These are phyloP conservation scores for Ceratobasidium sp. DNA, from an alignment of 1,284 basidiomycete genomes.

Conservation along the genomic window DNA sequence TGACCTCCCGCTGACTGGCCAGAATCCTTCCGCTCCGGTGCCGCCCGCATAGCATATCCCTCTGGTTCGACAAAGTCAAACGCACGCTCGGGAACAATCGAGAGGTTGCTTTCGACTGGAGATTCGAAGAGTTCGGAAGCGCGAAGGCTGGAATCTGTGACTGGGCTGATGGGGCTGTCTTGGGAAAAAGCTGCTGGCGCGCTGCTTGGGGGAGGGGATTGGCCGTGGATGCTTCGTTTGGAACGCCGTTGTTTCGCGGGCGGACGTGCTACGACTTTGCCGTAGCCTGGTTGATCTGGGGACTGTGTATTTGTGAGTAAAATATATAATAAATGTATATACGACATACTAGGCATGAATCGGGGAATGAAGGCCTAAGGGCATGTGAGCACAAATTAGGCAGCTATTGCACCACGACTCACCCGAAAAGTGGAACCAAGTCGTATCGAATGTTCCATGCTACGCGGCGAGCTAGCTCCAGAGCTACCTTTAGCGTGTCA, in stretches of 20 bases:
- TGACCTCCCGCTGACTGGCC: not conserved
- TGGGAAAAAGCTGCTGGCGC: constrained; percentile 11
- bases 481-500: constrained; percentile 42
- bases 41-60: not conserved
- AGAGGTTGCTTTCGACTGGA: constrained; percentile 5
- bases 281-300: constrained; percentile 82
- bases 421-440: constrained; percentile 83
- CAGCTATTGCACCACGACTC: constrained; percentile 47
- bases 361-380: constrained; percentile 69
- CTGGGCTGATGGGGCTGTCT: constrained; percentile 16
- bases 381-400: constrained; percentile 18
- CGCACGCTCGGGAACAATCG: constrained; percentile 19
- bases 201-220: not conserved
- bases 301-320: constrained; percentile 51
- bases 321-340: not conserved
- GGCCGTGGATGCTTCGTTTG: not conserved
- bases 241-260: constrained; percentile 34
- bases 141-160: not conserved
- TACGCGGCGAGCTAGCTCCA: constrained; percentile 58
- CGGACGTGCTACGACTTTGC: constrained; percentile 50
- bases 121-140: constrained; percentile 8
- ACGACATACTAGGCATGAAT: constrained; percentile 64
- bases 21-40: not conserved
- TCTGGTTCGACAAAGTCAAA: constrained; percentile 10
- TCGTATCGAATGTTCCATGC: constrained; percentile 86